Evolutionary conservation across 208 protist species (phyloP).

Genomic region (Crithidia thermophila): DNA sequence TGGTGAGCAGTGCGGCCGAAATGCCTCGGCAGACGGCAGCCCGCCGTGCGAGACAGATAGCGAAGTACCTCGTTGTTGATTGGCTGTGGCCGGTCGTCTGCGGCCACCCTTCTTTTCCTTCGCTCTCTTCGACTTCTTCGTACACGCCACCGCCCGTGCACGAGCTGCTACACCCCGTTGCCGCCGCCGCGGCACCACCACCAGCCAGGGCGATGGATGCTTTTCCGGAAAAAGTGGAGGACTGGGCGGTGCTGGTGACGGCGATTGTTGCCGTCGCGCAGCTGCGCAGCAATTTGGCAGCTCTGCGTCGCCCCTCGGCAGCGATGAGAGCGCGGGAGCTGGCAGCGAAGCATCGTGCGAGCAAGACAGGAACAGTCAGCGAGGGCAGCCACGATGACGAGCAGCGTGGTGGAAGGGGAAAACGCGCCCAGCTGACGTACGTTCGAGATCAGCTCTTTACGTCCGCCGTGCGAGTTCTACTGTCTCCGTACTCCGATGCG

Average conservation of each 20-base stretch:
- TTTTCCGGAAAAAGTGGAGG: constrained; percentile 1
- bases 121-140: too few species aligned
- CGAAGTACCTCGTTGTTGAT: constrained; percentile 2
- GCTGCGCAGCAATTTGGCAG: constrained; percentile 5
- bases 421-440: constrained; percentile 5
- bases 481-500: background rate
- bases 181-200: background rate
- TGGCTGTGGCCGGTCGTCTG: constrained; percentile 39
- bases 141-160: background rate
- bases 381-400: background rate
- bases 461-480: constrained; percentile 10
- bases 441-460: constrained; percentile 16
- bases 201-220: background rate
- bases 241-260: constrained; percentile 32
- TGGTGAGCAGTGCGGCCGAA: too few species aligned
- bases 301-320: constrained; percentile 15
- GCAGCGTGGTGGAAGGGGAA: too few species aligned
- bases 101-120: too few species aligned
- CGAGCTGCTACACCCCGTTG: background rate
- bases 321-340: background rate
- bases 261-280: constrained; percentile 19
- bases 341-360: background rate
- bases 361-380: background rate
- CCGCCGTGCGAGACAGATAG: constrained; percentile 16
- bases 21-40: background rate